Percentiles rank a stretch among this genome's conserved stretches.
Evolutionary conservation across 352 stramenopile species (phyloP).

Genomic region (Saprolegnia diclina): DNA sequence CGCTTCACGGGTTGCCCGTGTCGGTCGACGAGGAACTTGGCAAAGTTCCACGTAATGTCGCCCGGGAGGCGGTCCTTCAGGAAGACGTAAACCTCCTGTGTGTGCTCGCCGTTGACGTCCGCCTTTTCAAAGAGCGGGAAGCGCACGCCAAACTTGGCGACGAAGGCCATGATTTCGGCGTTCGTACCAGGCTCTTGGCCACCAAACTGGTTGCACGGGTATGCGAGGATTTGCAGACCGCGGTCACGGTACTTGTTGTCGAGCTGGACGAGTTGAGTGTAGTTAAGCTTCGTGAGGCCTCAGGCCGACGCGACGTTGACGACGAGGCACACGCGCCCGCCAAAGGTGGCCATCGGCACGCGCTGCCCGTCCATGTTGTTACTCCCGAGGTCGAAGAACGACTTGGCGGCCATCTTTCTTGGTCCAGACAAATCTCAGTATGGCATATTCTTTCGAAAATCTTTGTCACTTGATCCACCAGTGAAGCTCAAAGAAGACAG

Average conservation of each 20-base stretch:
- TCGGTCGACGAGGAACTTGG: slow-evolving; percentile 57
- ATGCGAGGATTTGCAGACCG: slow-evolving; percentile 37
- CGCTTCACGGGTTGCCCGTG: slow-evolving; percentile 37
- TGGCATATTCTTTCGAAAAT: not conserved
- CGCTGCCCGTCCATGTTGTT: slow-evolving; percentile 17
- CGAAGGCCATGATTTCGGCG: slow-evolving; percentile 45
- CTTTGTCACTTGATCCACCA: no score
- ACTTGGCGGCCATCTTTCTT: not conserved
- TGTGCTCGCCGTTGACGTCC: slow-evolving; percentile 39
- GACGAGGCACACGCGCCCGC: slow-evolving; percentile 24
- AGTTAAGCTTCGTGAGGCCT: slow-evolving; percentile 49
- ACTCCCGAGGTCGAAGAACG: slow-evolving; percentile 32
- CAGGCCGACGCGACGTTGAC: slow-evolving; percentile 36
- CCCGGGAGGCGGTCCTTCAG: slow-evolving; percentile 33
- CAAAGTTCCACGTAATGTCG: slow-evolving; percentile 49
- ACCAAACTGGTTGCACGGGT: slow-evolving; percentile 51
- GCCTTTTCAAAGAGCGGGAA: slow-evolving; percentile 56
- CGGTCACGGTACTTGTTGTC: slow-evolving; percentile 46
- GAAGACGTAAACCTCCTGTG: slow-evolving; percentile 37
- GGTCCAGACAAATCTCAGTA: not conserved
- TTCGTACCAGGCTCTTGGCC: slow-evolving; percentile 44
- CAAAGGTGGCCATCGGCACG: slow-evolving; percentile 29
- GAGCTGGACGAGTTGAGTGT: slow-evolving; percentile 66
- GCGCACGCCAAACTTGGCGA: slow-evolving; percentile 39
- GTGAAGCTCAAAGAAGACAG: no score